Evolutionary conservation across 2,329 filamentous ascomycete species (phyloP), one percentile per base, ranked within the genome.

Genomic region (Colletotrichum gloeosporioides): DNA sequence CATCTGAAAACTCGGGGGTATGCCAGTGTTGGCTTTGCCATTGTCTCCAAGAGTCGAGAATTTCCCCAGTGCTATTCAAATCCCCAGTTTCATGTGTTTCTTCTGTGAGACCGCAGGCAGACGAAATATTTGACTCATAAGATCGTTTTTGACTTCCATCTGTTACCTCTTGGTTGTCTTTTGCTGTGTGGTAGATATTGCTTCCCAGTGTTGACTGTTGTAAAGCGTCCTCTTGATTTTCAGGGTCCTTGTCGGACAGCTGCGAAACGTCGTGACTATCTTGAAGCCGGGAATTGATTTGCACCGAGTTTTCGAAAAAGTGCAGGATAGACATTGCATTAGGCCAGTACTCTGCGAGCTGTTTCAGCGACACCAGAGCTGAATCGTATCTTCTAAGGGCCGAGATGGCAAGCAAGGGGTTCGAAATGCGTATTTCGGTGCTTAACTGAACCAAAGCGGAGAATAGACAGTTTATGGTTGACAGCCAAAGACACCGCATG

Each of bases 111-210:
- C n/a, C 10, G n/a, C 44, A 53, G 12, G 1, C 6, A 53, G 44
- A 53, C 12, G 44, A 0, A 3, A 0, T n/a, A 22, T 1, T 25
- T 13, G 1, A 13, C 6, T 25, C 27, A 0, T 18, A 0, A n/a
- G 57, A 9, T 31, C 6, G 3, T 18, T 6, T n/a, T 61, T 22
- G 13, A 0, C 15, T 18, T 29, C 57, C 27, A 13, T 53, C 10
- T 0, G 0, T 4, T 1, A 22, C n/a, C 44, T 13, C n/a, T 22
- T 53, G n/a, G 1, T 53, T 22, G 6, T 53, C 44, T 53, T 53
- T 53, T 18, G n/a, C 1, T 22, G n/a, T 8, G 6, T 53, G 44
- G n/a, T 2, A 0, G 44, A 53, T 3, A 34, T 34, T 13, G 13
- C 12, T 34, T 34, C 12, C 32, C 32, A 34, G 12, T 22, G 6